A percentile compares a stretch with the other conserved stretches of the same genome.
Evolutionary conservation across 768 basidiomycete genomes (phyloP).

Genomic region (Suillus bovinus): DNA sequence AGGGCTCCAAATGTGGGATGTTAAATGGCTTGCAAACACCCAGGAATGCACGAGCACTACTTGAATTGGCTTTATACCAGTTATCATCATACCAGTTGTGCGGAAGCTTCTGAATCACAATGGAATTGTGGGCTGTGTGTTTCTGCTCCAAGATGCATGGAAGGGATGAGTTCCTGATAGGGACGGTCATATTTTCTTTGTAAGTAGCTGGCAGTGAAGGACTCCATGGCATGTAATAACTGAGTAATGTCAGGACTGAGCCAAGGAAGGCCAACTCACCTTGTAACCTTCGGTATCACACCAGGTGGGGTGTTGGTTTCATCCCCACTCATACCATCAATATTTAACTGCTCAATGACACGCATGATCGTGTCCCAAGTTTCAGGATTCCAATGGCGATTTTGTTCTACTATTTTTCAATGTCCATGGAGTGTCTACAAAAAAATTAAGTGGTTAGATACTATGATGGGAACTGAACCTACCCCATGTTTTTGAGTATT

Average conservation of each 20-base stretch:
- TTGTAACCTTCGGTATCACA: neutral
- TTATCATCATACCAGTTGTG: neutral
- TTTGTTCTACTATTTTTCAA: constrained; percentile 3
- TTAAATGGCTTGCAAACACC: neutral
- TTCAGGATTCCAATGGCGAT: constrained; percentile 4
- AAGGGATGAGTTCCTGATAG: neutral
- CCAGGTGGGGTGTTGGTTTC: constrained; percentile 4
- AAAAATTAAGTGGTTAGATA: no score
- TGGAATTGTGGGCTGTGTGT: neutral
- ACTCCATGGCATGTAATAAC: neutral
- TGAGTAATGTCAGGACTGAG: neutral
- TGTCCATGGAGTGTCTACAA: constrained; percentile 4
- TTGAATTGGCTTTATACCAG: neutral
- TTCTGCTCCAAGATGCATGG: neutral
- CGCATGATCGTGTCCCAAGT: neutral
- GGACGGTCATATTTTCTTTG: neutral
- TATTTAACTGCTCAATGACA: neutral
- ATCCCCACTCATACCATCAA: constrained; percentile 14
- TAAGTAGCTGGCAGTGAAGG: neutral
- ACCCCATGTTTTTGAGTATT: neutral
- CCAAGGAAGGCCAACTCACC: neutral
- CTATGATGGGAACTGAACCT: neutral
- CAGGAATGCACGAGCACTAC: neutral
- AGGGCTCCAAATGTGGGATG: neutral
- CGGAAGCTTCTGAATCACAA: neutral